Base-by-base conservation (phyloP, 2,329 filamentous ascomycete genomes). In the Huntiella omanensis region DNA sequence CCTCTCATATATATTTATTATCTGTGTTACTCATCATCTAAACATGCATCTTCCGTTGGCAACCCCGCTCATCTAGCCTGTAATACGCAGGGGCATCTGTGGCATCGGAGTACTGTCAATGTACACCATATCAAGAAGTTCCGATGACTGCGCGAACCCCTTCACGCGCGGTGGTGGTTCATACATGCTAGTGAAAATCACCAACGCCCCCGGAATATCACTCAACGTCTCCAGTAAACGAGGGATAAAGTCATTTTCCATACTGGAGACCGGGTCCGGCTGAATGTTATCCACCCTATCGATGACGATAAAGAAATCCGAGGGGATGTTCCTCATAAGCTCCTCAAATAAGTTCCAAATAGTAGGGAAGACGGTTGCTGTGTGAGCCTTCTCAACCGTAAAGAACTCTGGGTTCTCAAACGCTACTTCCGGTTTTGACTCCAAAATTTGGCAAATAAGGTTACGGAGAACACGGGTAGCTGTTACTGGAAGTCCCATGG, bases 251-350 rank as follows among this genome's bases (percentile, higher is more conserved):
- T 48, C 39, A 5, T 4, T 34, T 6, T 33, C 46, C 34, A 49
- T 45, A 10, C 36, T 42, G 6, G 46, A 45, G 15, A 46, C 19
- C 3, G 46, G 46, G 13, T 51, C 49, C 12, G 43, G 36, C 19
- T 48, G 46, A 5, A 48, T 40, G 39, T 43, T 15, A 17, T 51
- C 49, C 12, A 40, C 40, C 22, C 49, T 38, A 13, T 51, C 49
- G 22, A 51, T 48, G 33, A 51, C 41, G 11, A 51, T 46, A 19
- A 46, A 51, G 5, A 46, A 35, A 28, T 51, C 46, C n/a, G 42
- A 35, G 13, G 47, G 19, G 6, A 51, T 13, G 12, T 19, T 40
- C n/a, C 42, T 33, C 12, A 51, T 16, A 3, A 51, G 32, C 34
- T 32, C 46, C 17, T 49, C 49, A 13, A 51, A 44, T 4, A 51